These are phyloP conservation scores for Codiaeum variegatum DNA, from an alignment of 441 rosid species.

Conservation along the genomic window DNA sequence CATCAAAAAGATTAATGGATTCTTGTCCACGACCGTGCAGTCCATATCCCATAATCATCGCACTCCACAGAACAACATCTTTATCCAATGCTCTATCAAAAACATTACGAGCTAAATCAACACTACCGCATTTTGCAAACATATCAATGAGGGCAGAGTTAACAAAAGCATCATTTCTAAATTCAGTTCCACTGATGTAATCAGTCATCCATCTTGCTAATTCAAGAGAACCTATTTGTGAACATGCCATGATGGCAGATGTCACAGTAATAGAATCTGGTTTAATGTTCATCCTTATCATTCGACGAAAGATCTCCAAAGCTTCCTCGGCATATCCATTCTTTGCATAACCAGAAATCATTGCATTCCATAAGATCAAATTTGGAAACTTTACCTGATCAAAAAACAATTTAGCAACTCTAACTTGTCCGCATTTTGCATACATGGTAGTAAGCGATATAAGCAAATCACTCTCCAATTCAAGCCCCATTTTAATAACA, in stretches of 20 bases:
- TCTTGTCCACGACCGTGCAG: constrained; percentile 60
- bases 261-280: constrained; percentile 56
- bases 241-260: constrained; percentile 59
- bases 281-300: constrained; percentile 39
- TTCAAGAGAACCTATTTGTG: constrained; percentile 66
- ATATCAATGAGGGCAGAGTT: constrained; percentile 62
- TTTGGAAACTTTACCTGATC: constrained; percentile 53
- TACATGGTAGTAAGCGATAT: constrained; percentile 69
- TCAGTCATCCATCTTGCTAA: constrained; percentile 62
- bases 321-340: constrained; percentile 69
- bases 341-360: constrained; percentile 78
- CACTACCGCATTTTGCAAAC: constrained; percentile 75
- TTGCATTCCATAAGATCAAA: constrained; percentile 68
- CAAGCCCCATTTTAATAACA: constrained; percentile 64
- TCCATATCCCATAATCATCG: constrained; percentile 78
- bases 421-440: constrained; percentile 67
- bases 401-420: constrained; percentile 49
- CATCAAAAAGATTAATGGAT: constrained; percentile 55
- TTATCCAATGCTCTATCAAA: constrained; percentile 52
- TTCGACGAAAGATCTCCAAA: constrained; percentile 48
- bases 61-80: constrained; percentile 81
- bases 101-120: constrained; percentile 47
- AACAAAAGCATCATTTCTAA: constrained; percentile 42
- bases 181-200: constrained; percentile 39
- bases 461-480: constrained; percentile 63